A percentile compares a stretch with the other conserved stretches of the same genome.
These are phyloP conservation scores for Tetrahymena borealis DNA, from an alignment of 73 alveolate species.

Conservation along the genomic window DNA sequence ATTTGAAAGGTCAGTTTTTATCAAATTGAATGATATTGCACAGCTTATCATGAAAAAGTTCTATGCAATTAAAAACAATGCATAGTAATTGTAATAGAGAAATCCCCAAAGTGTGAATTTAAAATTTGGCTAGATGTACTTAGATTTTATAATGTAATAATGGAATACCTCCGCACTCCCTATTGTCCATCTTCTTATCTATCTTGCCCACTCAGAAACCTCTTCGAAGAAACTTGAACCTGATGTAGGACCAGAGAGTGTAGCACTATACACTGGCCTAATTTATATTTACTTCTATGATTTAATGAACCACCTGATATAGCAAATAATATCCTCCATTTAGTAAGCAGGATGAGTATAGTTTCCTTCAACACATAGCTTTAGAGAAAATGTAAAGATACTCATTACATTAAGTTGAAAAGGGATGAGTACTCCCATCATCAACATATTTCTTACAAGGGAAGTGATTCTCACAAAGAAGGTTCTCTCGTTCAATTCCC, in stretches of 20 bases:
- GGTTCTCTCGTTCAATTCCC: conserved; percentile 27
- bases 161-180: conserved; percentile 59
- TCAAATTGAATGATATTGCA: background rate
- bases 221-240: conserved; percentile 27
- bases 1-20: background rate
- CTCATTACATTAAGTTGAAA: conserved; percentile 43
- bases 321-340: conserved; percentile 53
- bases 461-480: conserved; percentile 41
- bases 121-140: background rate
- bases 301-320: conserved; percentile 35
- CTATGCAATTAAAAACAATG: background rate
- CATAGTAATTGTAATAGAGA: background rate
- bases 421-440: conserved; percentile 48
- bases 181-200: conserved; percentile 43
- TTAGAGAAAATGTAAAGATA: conserved; percentile 6
- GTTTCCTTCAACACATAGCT: conserved; percentile 31
- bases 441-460: conserved; percentile 28
- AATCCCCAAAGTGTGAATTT: conserved; percentile 5
- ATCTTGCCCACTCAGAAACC: conserved; percentile 45
- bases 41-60: background rate
- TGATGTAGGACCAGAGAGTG: conserved; percentile 54
- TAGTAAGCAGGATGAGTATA: conserved; percentile 49
- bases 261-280: conserved; percentile 26
- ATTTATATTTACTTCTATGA: conserved; percentile 6
- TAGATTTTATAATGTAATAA: conserved; percentile 10